Percentiles rank a stretch among this genome's conserved stretches.
phyloP scores from a whole-genome alignment of 108 stramenopile species.

The Chaetoceros muelleri region DNA sequence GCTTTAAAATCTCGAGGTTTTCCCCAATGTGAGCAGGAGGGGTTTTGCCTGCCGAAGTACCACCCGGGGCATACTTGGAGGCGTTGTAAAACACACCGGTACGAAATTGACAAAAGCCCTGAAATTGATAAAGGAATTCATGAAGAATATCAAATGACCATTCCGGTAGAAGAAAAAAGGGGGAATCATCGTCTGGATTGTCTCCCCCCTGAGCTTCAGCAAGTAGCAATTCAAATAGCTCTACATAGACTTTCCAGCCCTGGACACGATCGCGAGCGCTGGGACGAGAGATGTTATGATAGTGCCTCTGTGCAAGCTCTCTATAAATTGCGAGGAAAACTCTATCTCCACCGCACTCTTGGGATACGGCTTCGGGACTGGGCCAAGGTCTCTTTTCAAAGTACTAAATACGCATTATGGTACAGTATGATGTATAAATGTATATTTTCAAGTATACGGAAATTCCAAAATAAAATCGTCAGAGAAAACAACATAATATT shows the following conservation, averaged over 20 bases:
- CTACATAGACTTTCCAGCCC: slow-evolving; percentile 82
- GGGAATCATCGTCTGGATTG: slow-evolving; percentile 17
- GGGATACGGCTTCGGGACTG: slow-evolving; percentile 54
- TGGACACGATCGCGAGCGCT: slow-evolving; percentile 76
- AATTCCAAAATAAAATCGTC: no score
- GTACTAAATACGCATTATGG: slow-evolving; percentile 34
- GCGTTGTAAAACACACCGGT: slow-evolving; percentile 28
- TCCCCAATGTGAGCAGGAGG: slow-evolving; percentile 60
- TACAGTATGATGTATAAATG: no score
- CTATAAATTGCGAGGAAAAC: slow-evolving; percentile 79
- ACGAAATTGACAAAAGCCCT: slow-evolving; percentile 95
- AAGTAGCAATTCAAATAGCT: slow-evolving; percentile 75
- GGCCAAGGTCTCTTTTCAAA: slow-evolving; percentile 81
- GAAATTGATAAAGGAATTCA: slow-evolving; percentile 98
- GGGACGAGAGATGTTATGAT: slow-evolving; percentile 67
- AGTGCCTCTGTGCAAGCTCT: slow-evolving; percentile 78
- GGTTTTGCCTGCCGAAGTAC: slow-evolving; percentile 37
- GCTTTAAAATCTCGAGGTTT: slow-evolving; percentile 33
- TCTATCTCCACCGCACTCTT: slow-evolving; percentile 77
- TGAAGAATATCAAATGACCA: slow-evolving; percentile 99
- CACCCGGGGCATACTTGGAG: not conserved
- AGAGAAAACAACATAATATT: no score
- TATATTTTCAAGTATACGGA: no score
- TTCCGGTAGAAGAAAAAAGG: slow-evolving; percentile 75
- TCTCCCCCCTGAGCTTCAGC: slow-evolving; percentile 43